phyloP scores from a whole-genome alignment of 75 land plant genomes.

The Chamaecyparis obtusa region DNA sequence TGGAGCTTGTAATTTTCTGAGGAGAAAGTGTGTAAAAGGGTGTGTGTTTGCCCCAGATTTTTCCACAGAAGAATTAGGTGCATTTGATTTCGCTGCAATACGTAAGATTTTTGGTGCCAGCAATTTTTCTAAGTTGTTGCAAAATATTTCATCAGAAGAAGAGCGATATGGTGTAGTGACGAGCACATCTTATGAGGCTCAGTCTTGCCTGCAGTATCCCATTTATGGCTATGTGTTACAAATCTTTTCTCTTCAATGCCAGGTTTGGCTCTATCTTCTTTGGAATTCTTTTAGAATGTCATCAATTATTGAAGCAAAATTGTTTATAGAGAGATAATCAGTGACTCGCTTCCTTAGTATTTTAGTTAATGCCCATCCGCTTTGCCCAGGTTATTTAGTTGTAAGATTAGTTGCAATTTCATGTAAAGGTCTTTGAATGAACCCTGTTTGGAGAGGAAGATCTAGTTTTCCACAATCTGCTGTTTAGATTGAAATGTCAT shows the following conservation, averaged over 20 bases:
- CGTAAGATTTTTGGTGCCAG: constrained; percentile 83
- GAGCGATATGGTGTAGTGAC: constrained; percentile 69
- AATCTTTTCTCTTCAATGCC: constrained; percentile 73
- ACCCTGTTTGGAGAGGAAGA: too few species aligned
- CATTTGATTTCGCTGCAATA: constrained; percentile 42
- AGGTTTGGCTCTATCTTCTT: constrained; percentile 30
- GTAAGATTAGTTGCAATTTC: too few species aligned
- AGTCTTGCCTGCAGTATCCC: constrained; percentile 78
- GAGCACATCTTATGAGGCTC: constrained; percentile 84
- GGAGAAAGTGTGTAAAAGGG: constrained; percentile 43
- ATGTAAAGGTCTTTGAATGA: too few species aligned
- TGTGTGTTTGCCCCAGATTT: constrained; percentile 51
- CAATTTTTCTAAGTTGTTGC: constrained; percentile 76
- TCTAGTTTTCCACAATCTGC: too few species aligned
- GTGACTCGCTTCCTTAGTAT: not conserved
- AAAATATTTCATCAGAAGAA: constrained; percentile 36
- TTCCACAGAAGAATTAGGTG: constrained; percentile 64
- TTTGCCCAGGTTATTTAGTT: too few species aligned
- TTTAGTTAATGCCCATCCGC: too few species aligned
- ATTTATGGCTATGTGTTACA: constrained; percentile 80
- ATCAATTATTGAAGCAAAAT: not conserved
- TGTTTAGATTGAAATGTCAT: too few species aligned
- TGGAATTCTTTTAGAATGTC: not conserved
- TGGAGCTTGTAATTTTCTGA: constrained; percentile 79
- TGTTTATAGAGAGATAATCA: not conserved